phyloP scores from a whole-genome alignment of 75 land plant genomes.

The Cupressus sempervirens region DNA sequence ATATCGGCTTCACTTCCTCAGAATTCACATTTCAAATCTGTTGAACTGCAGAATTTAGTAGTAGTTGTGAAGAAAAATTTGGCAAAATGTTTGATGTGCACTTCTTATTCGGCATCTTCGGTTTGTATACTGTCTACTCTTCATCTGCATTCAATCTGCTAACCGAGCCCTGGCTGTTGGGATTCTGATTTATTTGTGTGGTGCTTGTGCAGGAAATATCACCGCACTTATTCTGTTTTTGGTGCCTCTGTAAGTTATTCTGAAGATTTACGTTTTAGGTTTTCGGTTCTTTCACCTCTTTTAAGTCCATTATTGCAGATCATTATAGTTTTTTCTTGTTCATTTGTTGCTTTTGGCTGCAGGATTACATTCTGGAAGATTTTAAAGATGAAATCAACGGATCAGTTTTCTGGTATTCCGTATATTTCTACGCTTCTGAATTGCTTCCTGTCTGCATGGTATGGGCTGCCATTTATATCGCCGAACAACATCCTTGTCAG shows the following conservation, averaged over 20 bases:
- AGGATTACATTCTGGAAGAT: slow-evolving; percentile 34
- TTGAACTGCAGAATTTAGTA: too few species aligned
- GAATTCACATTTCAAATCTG: too few species aligned
- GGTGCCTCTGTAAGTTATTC: background rate
- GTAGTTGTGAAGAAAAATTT: too few species aligned
- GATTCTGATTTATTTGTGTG: background rate
- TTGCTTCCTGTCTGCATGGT: slow-evolving; percentile 54
- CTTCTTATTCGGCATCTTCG: too few species aligned
- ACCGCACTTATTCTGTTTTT: slow-evolving; percentile 5
- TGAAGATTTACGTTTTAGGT: too few species aligned
- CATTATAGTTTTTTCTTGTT: background rate
- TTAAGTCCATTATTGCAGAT: background rate
- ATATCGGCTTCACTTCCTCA: too few species aligned
- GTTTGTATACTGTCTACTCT: background rate
- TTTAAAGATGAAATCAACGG: slow-evolving; percentile 36
- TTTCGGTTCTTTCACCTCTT: background rate
- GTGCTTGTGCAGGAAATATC: slow-evolving; percentile 1
- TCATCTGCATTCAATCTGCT: background rate
- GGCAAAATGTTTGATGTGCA: background rate
- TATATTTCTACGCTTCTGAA: slow-evolving; percentile 60
- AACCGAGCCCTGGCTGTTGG: background rate
- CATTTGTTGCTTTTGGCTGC: background rate
- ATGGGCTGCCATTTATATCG: slow-evolving; percentile 78
- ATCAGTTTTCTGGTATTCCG: slow-evolving; percentile 63
- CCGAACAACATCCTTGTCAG: slow-evolving; percentile 62